Evolutionary conservation across 2,329 filamentous ascomycete genomes (phyloP).

Genomic region (Nothophoma quercina): DNA sequence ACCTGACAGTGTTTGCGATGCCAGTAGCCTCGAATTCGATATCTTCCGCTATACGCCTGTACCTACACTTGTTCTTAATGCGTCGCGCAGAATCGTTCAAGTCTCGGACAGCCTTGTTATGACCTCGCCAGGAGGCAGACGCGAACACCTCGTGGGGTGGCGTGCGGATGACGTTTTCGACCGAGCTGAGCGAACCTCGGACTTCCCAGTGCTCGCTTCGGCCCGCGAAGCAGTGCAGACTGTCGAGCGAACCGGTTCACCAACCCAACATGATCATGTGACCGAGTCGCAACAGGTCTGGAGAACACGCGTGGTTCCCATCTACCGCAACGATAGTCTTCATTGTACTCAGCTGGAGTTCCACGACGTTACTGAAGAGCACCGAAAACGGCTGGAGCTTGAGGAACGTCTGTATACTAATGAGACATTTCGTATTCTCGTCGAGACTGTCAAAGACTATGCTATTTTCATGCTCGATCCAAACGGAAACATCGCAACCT

Average conservation of each 20-base stretch:
- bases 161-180: conserved; percentile 52
- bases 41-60: conserved; percentile 53
- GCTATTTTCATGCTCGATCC: conserved; percentile 69
- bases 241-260: conserved; percentile 47
- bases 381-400: conserved; percentile 46
- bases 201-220: conserved; percentile 47
- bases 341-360: conserved; percentile 55
- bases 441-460: conserved; percentile 68
- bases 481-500: conserved; percentile 63
- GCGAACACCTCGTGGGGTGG: conserved; percentile 47
- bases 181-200: conserved; percentile 32
- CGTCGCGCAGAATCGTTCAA: conserved; percentile 62
- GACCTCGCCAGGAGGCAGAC: conserved; percentile 40
- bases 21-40: conserved; percentile 22
- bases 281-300: conserved; percentile 34
- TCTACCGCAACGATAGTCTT: conserved; percentile 51
- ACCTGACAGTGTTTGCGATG: conserved; percentile 15
- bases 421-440: conserved; percentile 66
- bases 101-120: conserved; percentile 55
- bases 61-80: conserved; percentile 40
- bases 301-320: conserved; percentile 53
- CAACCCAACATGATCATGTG: conserved; percentile 47
- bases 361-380: conserved; percentile 48
- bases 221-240: conserved; percentile 49
- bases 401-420: conserved; percentile 56